These are phyloP conservation scores for Triticum aestivum DNA, from an alignment of 176 grass and related monocot genomes.

Conservation along the genomic window IWGSC_CS_RefSeq_v2.1 NC_057798.1:97613107-97613606, in stretches of 20 bases:
- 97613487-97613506: constrained; percentile 56
- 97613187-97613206: constrained; percentile 14
- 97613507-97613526: constrained; percentile 62
- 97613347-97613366: not conserved
- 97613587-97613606: constrained; percentile 47
- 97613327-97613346: not conserved
- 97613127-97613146: constrained; percentile 87
- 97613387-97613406: constrained; percentile 82
- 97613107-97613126: constrained; percentile 64
- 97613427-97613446: constrained; percentile 76
- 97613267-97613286: not conserved
- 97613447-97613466: constrained; percentile 49
- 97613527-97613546: constrained; percentile 39
- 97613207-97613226: not conserved
- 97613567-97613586: constrained; percentile 62
- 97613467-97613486: constrained; percentile 76
- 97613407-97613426: constrained; percentile 81
- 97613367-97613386: constrained; percentile 31
- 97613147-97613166: constrained; percentile 88
- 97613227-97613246: constrained; percentile 11
- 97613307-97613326: not conserved
- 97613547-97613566: constrained; percentile 52
- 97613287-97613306: not conserved
- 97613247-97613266: not conserved
- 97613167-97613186: constrained; percentile 83